Evolutionary conservation across 2,329 filamentous ascomycete genomes (phyloP).

Genomic region (Cadophora sp.): DNA sequence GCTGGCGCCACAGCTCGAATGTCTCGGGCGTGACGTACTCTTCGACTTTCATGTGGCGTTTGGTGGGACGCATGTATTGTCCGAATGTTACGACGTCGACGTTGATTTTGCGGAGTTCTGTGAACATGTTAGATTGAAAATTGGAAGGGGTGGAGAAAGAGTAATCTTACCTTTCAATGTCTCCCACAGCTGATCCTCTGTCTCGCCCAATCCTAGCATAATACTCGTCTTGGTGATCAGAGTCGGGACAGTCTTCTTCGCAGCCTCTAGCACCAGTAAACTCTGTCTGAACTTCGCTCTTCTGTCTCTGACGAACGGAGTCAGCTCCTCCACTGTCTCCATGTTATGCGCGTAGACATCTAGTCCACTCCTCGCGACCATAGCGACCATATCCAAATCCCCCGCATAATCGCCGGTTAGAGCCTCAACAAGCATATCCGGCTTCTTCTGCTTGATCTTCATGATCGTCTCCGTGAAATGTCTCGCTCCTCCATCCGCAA

Average conservation of each 20-base stretch:
- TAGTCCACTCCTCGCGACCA: constrained; percentile 86
- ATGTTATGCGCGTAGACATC: constrained; percentile 98
- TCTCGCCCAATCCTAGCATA: constrained; percentile 95
- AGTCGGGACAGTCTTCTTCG: constrained; percentile 75
- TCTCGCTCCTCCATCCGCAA: constrained; percentile 83
- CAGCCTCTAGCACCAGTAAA: constrained; percentile 77
- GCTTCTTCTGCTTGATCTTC: constrained; percentile 87
- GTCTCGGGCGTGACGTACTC: constrained; percentile 91
- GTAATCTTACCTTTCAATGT: constrained; percentile 72
- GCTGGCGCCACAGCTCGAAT: constrained; percentile 90
- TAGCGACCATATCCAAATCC: constrained; percentile 82
- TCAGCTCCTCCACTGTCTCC: constrained; percentile 91
- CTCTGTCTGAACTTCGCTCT: constrained; percentile 90
- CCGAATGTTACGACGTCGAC: constrained; percentile 98
- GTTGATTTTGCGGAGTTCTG: constrained; percentile 77
- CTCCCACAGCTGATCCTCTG: constrained; percentile 82
- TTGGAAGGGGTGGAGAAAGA: neutral
- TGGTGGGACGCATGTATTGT: constrained; percentile 99
- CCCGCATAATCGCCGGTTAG: constrained; percentile 88
- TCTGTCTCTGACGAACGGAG: constrained; percentile 87
- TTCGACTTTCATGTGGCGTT: constrained; percentile 95
- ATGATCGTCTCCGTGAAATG: constrained; percentile 95
- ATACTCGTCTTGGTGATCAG: constrained; percentile 99
- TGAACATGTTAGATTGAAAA: constrained; percentile 26
- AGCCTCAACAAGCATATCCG: constrained; percentile 80